Conservation (phyloP, 805 yeast species). For the Komagataella mondaviorum region DNA sequence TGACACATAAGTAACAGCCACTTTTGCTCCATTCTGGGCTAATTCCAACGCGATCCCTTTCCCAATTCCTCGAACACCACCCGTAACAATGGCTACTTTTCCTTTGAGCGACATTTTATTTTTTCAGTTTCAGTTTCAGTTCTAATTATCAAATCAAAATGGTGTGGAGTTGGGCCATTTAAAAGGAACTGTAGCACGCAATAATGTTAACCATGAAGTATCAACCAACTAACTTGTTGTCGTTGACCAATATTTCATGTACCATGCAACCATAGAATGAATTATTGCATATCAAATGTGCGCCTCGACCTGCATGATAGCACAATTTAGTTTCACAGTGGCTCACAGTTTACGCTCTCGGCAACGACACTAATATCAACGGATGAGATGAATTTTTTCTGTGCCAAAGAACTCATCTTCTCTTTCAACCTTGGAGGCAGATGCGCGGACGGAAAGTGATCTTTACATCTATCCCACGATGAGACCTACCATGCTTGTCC, state of each 20-base stretch:
- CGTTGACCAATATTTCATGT: not conserved
- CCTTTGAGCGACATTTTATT: not conserved
- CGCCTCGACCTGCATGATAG: not conserved
- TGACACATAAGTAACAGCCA: slow-evolving; percentile 6
- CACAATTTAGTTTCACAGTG: not conserved
- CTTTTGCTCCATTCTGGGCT: slow-evolving; percentile 8
- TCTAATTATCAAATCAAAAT: not conserved
- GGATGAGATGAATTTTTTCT: not conserved
- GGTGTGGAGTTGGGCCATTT: not conserved
- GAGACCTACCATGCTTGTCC: not conserved
- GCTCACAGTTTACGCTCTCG: not conserved
- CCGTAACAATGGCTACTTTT: slow-evolving; percentile 7
- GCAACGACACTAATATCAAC: not conserved
- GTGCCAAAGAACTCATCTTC: too few species aligned
- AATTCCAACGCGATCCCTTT: slow-evolving; percentile 7
- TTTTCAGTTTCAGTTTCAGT: not conserved
- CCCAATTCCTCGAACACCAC: slow-evolving; percentile 11
- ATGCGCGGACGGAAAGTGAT: not conserved
- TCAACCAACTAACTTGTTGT: not conserved
- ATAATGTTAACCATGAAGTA: not conserved
- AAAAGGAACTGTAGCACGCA: not conserved
- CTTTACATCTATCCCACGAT: not conserved
- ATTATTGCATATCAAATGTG: not conserved
- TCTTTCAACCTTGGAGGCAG: not conserved
- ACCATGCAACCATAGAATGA: not conserved